Percentiles rank a stretch among this genome's conserved stretches.
Conservation (phyloP, 371 early-diverging fungal genomes). For the Blakeslea trispora region DNA sequence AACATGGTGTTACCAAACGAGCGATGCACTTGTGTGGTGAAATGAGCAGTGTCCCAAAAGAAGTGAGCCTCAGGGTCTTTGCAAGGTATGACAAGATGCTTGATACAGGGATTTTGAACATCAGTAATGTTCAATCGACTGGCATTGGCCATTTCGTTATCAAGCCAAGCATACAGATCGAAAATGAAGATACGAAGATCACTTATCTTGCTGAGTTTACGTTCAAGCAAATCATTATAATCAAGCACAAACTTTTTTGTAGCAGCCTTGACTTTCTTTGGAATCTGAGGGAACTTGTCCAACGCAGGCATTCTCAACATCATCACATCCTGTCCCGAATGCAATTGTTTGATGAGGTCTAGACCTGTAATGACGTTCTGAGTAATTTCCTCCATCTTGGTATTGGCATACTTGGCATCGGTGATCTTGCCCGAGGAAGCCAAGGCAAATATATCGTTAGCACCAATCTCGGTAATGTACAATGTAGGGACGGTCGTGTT, state of each 20-base stretch:
- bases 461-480: background rate
- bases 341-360: background rate
- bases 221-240: background rate
- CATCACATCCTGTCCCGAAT: background rate
- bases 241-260: background rate
- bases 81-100: background rate
- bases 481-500: background rate
- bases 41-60: background rate
- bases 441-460: background rate
- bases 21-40: background rate
- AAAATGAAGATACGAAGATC: background rate
- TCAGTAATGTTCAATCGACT: background rate
- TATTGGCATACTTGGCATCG: background rate
- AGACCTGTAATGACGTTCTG: background rate
- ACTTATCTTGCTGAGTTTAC: background rate
- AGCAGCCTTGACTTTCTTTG: background rate
- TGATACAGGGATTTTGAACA: background rate
- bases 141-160: background rate
- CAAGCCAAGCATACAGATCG: background rate
- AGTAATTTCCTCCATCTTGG: background rate
- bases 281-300: background rate
- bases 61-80: background rate
- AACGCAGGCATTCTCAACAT: background rate
- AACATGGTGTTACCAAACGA: background rate
- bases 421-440: background rate